Percentiles rank a stretch among this genome's conserved stretches.
Conservation (phyloP, 371 early-diverging fungal genomes). For the Actinomucor elegans region DNA sequence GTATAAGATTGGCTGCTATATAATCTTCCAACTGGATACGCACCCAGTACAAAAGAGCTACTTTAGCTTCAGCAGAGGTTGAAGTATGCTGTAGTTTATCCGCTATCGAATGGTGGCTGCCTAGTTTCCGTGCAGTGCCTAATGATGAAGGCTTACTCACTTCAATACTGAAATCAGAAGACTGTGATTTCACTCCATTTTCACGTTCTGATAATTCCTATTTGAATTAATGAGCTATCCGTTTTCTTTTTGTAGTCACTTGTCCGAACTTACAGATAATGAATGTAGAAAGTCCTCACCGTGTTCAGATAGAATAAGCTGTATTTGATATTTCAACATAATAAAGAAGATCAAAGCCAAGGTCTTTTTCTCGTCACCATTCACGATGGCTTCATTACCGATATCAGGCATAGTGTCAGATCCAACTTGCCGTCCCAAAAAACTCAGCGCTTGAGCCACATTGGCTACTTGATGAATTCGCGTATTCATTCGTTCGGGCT, state of each 20-base stretch:
- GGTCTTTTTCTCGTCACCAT: constrained; percentile 84
- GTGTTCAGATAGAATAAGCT: constrained; percentile 50
- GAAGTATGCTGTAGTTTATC: constrained; percentile 18
- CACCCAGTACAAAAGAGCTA: constrained; percentile 71
- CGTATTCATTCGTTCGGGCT: constrained; percentile 65
- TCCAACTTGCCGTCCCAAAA: constrained; percentile 62
- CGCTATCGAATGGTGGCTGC: constrained; percentile 16
- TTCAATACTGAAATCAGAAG: constrained; percentile 16
- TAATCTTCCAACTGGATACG: constrained; percentile 66
- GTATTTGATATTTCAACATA: constrained; percentile 72
- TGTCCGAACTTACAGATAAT: constrained; percentile 29
- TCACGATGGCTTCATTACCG: constrained; percentile 82
- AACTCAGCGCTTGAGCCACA: constrained; percentile 70
- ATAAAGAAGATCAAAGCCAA: constrained; percentile 84
- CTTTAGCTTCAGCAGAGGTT: constrained; percentile 48
- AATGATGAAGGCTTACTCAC: constrained; percentile 3
- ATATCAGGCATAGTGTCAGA: constrained; percentile 72
- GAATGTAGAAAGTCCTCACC: constrained; percentile 41
- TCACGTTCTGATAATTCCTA: constrained; percentile 23
- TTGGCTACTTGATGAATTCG: constrained; percentile 84
- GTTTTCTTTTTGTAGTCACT: too few species aligned
- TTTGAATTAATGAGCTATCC: background rate
- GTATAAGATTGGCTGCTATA: constrained; percentile 54
- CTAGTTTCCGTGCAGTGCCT: constrained; percentile 12
- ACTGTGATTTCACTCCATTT: constrained; percentile 15